Percentiles rank a stretch among this genome's conserved stretches.
Evolutionary conservation across 495 filamentous ascomycete genomes (phyloP).

Genomic region (Astrothelium subdiscretum): DNA sequence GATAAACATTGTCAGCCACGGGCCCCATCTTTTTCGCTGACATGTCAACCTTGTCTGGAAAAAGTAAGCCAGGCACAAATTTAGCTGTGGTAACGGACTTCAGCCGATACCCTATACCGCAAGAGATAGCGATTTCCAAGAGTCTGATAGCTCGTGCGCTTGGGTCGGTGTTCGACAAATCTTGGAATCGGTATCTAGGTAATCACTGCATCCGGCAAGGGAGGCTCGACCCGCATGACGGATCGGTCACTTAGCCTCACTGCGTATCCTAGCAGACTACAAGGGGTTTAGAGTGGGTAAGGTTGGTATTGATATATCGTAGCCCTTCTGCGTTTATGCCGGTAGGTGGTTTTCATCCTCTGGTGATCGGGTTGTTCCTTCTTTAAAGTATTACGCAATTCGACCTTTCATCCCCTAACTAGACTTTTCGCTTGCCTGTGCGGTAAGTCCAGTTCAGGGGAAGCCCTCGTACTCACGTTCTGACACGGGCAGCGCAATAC

Average conservation of each 20-base stretch:
- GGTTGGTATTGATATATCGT: not conserved
- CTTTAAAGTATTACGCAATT: not conserved
- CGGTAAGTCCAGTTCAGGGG: not conserved
- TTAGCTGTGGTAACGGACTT: not conserved
- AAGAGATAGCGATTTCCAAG: not conserved
- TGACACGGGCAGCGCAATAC: not conserved
- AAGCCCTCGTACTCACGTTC: not conserved
- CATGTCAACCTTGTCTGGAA: not conserved
- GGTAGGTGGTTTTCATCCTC: not conserved
- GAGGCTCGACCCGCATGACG: not conserved
- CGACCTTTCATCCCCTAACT: not conserved
- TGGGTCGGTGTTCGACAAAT: not conserved
- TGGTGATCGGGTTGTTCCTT: not conserved
- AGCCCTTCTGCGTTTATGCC: not conserved
- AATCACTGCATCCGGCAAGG: not conserved
- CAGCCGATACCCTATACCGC: not conserved
- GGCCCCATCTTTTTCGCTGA: not conserved
- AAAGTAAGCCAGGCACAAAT: not conserved
- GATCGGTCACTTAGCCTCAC: not conserved
- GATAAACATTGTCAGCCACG: not conserved
- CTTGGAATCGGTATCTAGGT: not conserved
- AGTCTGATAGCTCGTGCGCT: not conserved
- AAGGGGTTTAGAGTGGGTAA: not conserved
- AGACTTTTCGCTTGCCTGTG: not conserved
- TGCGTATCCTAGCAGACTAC: not conserved